phyloP scores from a whole-genome alignment of 257 asterid genomes.

The Solanum lycopersicoides region DNA sequence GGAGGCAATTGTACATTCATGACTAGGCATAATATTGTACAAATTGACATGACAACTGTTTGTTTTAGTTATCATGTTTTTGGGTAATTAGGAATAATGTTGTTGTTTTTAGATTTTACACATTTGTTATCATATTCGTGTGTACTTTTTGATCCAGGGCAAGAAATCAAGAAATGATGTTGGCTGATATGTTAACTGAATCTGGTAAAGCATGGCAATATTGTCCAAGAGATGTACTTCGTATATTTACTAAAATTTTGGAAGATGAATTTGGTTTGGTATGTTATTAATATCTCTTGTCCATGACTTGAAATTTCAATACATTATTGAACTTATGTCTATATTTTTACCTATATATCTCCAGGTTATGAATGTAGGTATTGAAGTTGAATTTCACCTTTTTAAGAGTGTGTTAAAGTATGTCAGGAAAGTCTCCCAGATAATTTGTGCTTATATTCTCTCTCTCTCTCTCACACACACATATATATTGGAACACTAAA shows the following conservation, averaged over 20 bases:
- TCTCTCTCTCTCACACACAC: background rate
- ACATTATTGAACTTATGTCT: background rate
- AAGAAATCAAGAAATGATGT: constrained; percentile 76
- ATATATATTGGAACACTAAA: background rate
- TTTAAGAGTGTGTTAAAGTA: constrained; percentile 48
- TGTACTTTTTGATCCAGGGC: constrained; percentile 43
- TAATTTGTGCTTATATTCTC: background rate
- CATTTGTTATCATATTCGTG: background rate
- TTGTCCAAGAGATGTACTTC: constrained; percentile 78
- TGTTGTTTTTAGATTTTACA: background rate
- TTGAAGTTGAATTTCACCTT: constrained; percentile 76
- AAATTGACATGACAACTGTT: background rate
- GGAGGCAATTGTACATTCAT: background rate
- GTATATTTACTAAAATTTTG: constrained; percentile 53
- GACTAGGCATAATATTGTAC: background rate
- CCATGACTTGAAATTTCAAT: background rate
- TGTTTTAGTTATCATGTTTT: background rate
- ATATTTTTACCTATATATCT: background rate
- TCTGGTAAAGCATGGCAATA: constrained; percentile 83
- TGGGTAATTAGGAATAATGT: background rate
- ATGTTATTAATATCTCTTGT: constrained; percentile 4
- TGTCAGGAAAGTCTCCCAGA: background rate
- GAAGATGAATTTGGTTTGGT: constrained; percentile 83
- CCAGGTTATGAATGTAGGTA: constrained; percentile 56
- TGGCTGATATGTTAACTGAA: constrained; percentile 70